These are phyloP conservation scores for Wickerhamomyces ciferrii DNA, from an alignment of 805 yeast genomes.

Conservation along the genomic window DNA sequence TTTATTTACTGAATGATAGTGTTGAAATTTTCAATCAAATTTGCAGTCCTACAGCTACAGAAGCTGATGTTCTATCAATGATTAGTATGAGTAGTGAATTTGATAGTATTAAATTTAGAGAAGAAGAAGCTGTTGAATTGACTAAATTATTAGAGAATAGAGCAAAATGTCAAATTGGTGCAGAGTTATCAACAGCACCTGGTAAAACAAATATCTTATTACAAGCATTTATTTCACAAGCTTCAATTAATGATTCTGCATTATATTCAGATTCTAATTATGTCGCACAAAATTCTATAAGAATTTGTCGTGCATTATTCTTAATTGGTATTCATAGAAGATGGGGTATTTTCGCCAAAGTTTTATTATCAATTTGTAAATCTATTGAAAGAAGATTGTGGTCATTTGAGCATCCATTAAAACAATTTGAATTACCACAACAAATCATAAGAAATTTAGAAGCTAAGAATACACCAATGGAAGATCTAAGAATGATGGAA, in stretches of 20 bases:
- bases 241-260: conserved; percentile 71
- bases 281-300: conserved; percentile 91
- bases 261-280: conserved; percentile 82
- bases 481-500: conserved; percentile 65
- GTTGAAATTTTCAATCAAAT: conserved; percentile 86
- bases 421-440: conserved; percentile 78
- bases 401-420: conserved; percentile 87
- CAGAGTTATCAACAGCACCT: conserved; percentile 66
- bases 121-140: conserved; percentile 80
- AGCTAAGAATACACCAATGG: conserved; percentile 63
- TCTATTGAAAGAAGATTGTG: conserved; percentile 81
- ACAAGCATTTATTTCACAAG: conserved; percentile 83
- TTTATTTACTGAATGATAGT: conserved; percentile 77
- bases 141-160: conserved; percentile 51
- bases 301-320: conserved; percentile 89
- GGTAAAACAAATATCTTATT: conserved; percentile 84
- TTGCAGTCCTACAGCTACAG: conserved; percentile 81
- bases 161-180: conserved; percentile 78
- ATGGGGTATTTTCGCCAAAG: conserved; percentile 81
- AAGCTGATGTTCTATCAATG: conserved; percentile 86
- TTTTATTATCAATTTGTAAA: conserved; percentile 77
- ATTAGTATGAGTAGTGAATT: conserved; percentile 92
- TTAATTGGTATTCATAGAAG: conserved; percentile 80
- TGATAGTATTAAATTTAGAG: conserved; percentile 82
- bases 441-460: conserved; percentile 58